A percentile compares a stretch with the other conserved stretches of the same genome.
Evolutionary conservation across 1,284 basidiomycete species (phyloP).

Genomic region (Sanghuangporus sanghuang): DNA sequence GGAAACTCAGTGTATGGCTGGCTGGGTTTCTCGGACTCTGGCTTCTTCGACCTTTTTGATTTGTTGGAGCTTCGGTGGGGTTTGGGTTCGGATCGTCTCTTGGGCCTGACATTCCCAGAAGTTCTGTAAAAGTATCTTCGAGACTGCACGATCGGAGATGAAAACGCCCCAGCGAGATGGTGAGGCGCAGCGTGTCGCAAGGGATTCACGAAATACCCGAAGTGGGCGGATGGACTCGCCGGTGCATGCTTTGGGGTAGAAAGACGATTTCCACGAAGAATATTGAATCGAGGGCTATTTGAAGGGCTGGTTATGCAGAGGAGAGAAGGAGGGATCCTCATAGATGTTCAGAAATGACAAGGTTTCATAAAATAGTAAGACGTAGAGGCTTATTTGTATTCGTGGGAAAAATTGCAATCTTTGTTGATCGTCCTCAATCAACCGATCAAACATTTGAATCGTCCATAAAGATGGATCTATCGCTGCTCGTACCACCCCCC

Average conservation of each 20-base stretch:
- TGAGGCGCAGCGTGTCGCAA: neutral
- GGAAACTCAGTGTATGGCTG: neutral
- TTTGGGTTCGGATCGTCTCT: neutral
- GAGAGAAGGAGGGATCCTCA: neutral
- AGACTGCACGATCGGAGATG: neutral
- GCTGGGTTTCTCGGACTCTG: neutral
- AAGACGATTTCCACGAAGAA: neutral
- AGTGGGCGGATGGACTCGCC: neutral
- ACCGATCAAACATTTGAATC: constrained; percentile 1
- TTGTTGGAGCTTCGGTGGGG: neutral
- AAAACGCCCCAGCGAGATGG: neutral
- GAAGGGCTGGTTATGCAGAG: neutral
- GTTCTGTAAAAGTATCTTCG: neutral
- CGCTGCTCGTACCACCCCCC: constrained; percentile 1
- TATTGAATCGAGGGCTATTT: neutral
- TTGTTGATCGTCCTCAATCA: neutral
- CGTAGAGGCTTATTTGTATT: neutral
- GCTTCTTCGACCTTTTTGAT: neutral
- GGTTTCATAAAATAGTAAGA: neutral
- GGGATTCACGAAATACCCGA: constrained; percentile 2
- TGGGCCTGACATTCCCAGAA: neutral
- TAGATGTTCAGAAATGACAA: neutral
- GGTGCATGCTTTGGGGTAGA: neutral
- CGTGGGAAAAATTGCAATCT: neutral
- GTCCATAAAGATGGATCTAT: neutral